Percentiles rank a stretch among this genome's conserved stretches.
Evolutionary conservation across 768 basidiomycete genomes (phyloP).

Genomic region (Boletus rubropictus): DNA sequence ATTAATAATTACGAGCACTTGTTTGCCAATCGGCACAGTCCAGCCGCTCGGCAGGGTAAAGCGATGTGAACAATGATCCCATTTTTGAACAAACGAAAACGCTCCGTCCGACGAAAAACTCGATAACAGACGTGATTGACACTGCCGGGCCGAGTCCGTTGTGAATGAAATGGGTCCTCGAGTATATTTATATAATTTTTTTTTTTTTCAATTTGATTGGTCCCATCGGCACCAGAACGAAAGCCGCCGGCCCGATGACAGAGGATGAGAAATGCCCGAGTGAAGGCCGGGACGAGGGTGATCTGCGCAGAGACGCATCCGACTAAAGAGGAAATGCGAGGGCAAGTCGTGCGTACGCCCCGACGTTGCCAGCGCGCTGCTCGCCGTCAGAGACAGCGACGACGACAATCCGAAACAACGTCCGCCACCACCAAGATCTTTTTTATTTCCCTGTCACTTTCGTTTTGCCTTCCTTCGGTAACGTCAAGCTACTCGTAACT

Average conservation of each 20-base stretch:
- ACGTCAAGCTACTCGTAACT: slow-evolving; percentile 23
- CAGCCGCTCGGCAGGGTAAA: background rate
- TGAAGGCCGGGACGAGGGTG: slow-evolving; percentile 21
- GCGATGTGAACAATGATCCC: too few species aligned
- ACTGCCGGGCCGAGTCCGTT: too few species aligned
- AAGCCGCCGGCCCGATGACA: slow-evolving; percentile 33
- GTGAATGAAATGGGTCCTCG: background rate
- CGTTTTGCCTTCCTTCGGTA: slow-evolving; percentile 19
- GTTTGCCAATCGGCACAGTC: background rate
- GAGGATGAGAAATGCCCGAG: slow-evolving; percentile 19
- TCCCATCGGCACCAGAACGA: slow-evolving; percentile 25
- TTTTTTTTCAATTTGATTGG: slow-evolving; percentile 14
- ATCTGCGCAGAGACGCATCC: slow-evolving; percentile 24
- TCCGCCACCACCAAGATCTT: slow-evolving; percentile 1
- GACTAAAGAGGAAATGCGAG: slow-evolving; percentile 13
- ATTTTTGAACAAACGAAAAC: background rate
- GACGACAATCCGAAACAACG: background rate
- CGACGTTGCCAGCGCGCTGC: slow-evolving; percentile 3
- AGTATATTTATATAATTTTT: slow-evolving; percentile 6
- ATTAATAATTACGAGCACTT: background rate
- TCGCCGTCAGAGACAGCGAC: slow-evolving; percentile 9
- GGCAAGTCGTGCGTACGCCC: background rate
- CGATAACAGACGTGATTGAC: too few species aligned
- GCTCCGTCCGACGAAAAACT: too few species aligned
- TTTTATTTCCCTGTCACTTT: slow-evolving; percentile 15